Evolutionary conservation across 2,329 filamentous ascomycete genomes (phyloP), one percentile per base, ranked within the genome.

Genomic region (Talaromyces funiculosus): DNA sequence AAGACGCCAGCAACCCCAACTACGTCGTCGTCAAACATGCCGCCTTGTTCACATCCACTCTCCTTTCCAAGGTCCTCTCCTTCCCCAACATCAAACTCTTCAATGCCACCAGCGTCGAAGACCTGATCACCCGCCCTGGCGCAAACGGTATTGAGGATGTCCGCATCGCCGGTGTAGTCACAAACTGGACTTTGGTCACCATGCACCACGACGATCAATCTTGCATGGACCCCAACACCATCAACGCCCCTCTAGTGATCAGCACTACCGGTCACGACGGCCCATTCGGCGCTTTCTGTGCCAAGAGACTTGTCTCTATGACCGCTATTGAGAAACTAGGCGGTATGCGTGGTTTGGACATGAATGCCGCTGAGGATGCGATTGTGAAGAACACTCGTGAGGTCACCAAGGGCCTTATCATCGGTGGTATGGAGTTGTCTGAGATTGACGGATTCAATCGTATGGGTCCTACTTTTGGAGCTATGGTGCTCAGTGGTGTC

Each of bases 161-260:
- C 45, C 86, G 89, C 64, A 87, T 96, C 66, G 89, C 90, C 8
- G 92, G 92, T 69, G 92, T 96, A 1, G 92, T 97, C 59, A 95
- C 90, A 70, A 97, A 97, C 83, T 97, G 92, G 92, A 96, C 92
- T 1, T 83, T 96, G 26, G 92, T 96, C 53, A 85, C 87, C 45
- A 89, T 93, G 82, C 88, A 92, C 75, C 89, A 92, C 75, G 89
- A 92, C 72, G 89, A 93, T 73, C 91, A 96, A 80, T 90, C 86
- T 63, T 96, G 92, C 87, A 96, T 96, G 92, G 92, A 96, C 75
- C 92, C 92, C 67, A 96, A 94, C 84, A 96, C 92, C 69, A 96
- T 96, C 84, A 96, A 96, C 72, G 90, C 91, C 0, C 91, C 92
- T 1, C 76, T 96, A 62, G 81, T 96, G 71, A 89, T 97, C 79